Conservation (phyloP, 2,329 filamentous ascomycete species). For the Capronia americana region DNA sequence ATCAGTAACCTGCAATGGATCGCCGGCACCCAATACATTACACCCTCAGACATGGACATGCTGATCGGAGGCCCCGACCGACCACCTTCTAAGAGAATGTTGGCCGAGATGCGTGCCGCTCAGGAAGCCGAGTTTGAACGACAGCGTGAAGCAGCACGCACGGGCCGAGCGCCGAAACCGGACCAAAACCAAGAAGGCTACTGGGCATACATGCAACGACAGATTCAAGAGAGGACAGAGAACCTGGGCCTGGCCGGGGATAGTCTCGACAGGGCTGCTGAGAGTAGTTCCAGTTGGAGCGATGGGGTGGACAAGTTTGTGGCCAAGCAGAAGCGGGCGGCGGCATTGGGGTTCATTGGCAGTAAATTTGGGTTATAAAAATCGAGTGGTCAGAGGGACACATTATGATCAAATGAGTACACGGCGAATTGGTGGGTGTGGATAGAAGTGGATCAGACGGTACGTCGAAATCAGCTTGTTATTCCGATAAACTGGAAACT, state of each 20-base stretch:
- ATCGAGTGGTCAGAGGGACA: background rate
- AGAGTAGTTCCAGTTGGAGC: slow-evolving; percentile 82
- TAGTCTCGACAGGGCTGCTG: slow-evolving; percentile 79
- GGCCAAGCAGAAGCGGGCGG: slow-evolving; percentile 82
- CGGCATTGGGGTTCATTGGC: slow-evolving; percentile 69
- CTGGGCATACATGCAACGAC: slow-evolving; percentile 79
- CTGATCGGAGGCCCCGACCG: slow-evolving; percentile 88
- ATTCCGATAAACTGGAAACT: background rate
- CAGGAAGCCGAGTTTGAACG: slow-evolving; percentile 58
- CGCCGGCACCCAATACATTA: slow-evolving; percentile 89
- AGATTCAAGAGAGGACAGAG: slow-evolving; percentile 89
- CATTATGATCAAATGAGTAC: background rate
- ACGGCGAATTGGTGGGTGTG: background rate
- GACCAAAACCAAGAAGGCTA: slow-evolving; percentile 63
- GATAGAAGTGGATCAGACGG: background rate
- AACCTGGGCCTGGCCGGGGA: slow-evolving; percentile 83
- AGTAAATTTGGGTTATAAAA: slow-evolving; percentile 52
- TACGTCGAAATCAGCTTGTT: background rate
- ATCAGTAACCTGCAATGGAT: slow-evolving; percentile 98
- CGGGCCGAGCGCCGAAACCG: slow-evolving; percentile 46
- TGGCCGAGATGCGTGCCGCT: slow-evolving; percentile 79
- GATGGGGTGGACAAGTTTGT: slow-evolving; percentile 89
- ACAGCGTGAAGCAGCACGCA: slow-evolving; percentile 47
- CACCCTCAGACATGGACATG: slow-evolving; percentile 83
- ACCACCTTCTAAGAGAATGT: slow-evolving; percentile 86